These are phyloP conservation scores for Verticillium alfalfae DNA, from an alignment of 2,329 filamentous ascomycete species.

Conservation along the genomic window DNA sequence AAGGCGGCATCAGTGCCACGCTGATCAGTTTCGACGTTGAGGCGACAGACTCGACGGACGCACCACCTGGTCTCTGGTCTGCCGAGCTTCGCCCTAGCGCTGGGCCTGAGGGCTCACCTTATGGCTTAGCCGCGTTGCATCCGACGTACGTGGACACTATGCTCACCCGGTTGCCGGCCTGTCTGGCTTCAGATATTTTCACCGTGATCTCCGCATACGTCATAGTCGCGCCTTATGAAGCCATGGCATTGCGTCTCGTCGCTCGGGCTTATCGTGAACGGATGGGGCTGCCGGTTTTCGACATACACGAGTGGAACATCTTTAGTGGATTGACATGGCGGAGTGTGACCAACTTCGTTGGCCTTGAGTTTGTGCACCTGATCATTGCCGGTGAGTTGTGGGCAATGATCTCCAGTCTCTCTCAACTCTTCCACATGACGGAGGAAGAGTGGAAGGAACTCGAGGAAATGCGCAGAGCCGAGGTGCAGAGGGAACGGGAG, in stretches of 20 bases:
- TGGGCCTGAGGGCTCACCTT: conserved; percentile 20
- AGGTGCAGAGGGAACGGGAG: conserved; percentile 1
- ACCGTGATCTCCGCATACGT: conserved; percentile 36
- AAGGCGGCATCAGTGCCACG: conserved; percentile 48
- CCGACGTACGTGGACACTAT: conserved; percentile 38
- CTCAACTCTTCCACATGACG: conserved; percentile 32
- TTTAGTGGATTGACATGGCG: conserved; percentile 31
- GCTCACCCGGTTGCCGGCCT: conserved; percentile 44
- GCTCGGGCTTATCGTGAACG: conserved; percentile 34
- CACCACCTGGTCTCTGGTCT: conserved; percentile 49
- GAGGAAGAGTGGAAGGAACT: conserved; percentile 37
- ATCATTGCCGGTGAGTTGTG: conserved; percentile 39
- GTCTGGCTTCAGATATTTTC: conserved; percentile 41
- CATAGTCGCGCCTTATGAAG: conserved; percentile 40
- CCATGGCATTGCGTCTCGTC: conserved; percentile 35
- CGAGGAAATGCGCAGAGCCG: conserved; percentile 16
- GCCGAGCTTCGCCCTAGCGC: conserved; percentile 51
- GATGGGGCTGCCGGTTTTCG: conserved; percentile 27
- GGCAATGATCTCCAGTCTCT: conserved; percentile 30
- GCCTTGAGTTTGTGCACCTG: conserved; percentile 38
- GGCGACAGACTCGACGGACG: conserved; percentile 45
- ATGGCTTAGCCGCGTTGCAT: conserved; percentile 17
- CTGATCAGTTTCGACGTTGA: conserved; percentile 59
- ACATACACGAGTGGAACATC: conserved; percentile 31
- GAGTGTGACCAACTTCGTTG: conserved; percentile 37